A percentile compares a stretch with the other conserved stretches of the same genome.
These are phyloP conservation scores for Talaromyces sp. DNA, from an alignment of 2,329 filamentous ascomycete genomes.

Conservation along the genomic window DNA sequence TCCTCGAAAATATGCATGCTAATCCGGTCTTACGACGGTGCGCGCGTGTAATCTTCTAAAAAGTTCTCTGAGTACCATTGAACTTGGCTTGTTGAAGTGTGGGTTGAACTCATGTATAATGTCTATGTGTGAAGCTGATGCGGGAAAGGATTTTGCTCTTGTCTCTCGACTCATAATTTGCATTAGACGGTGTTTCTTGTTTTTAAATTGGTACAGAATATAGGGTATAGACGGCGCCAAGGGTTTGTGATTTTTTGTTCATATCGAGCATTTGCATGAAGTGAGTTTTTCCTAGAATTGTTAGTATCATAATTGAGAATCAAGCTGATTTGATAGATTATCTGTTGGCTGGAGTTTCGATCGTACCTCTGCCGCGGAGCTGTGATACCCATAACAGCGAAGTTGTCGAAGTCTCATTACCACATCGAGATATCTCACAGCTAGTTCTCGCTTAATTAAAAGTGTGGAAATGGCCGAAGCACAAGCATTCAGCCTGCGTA, in stretches of 20 bases:
- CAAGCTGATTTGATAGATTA: neutral
- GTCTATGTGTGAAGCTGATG: neutral
- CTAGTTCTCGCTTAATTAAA: neutral
- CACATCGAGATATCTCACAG: neutral
- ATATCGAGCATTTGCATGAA: neutral
- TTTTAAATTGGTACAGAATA: neutral
- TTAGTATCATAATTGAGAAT: neutral
- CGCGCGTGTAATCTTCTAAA: neutral
- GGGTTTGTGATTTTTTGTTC: neutral
- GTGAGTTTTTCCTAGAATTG: neutral
- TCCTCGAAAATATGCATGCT: neutral
- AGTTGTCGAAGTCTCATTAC: neutral
- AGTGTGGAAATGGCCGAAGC: slow-evolving; percentile 6
- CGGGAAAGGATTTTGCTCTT: neutral
- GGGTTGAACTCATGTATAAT: neutral
- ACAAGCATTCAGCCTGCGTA: slow-evolving; percentile 3
- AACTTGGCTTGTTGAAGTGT: neutral
- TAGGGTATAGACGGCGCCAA: slow-evolving; percentile 7
- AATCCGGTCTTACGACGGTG: neutral
- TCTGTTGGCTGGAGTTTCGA: neutral
- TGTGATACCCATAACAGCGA: neutral
- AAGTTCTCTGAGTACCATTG: neutral
- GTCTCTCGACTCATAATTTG: neutral
- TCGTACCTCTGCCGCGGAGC: neutral
- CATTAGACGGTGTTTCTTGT: slow-evolving; percentile 9